Conservation (phyloP, 192 early-diverging fungal species). For the Coemansia sp. region DNA sequence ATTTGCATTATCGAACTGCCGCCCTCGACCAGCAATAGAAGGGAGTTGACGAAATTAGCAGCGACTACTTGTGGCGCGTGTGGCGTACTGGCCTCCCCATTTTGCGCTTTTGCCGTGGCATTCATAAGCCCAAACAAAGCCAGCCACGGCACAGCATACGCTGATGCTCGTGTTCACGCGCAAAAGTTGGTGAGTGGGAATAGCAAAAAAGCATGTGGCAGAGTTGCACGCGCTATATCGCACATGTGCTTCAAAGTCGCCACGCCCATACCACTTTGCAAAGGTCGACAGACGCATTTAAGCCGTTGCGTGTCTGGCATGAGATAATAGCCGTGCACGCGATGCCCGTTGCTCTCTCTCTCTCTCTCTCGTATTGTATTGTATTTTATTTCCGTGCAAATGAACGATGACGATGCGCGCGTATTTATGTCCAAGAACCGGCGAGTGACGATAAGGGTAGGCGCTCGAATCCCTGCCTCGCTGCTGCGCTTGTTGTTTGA, state of each 20-base stretch:
- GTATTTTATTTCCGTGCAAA: not conserved
- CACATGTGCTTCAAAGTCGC: no score
- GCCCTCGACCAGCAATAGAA: not conserved
- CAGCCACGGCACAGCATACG: no score
- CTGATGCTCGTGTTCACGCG: no score
- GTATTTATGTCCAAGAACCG: slow-evolving; percentile 28
- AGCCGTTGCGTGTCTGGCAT: no score
- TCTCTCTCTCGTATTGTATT: not conserved
- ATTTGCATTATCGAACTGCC: not conserved
- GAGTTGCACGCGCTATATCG: no score
- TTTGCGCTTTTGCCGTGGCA: not conserved
- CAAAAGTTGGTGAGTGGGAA: no score
- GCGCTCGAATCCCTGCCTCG: slow-evolving; percentile 22
- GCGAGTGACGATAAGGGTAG: slow-evolving; percentile 3
- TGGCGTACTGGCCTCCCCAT: slow-evolving; percentile 2
- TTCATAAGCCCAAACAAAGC: not conserved
- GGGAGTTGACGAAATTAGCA: not conserved
- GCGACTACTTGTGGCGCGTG: slow-evolving; percentile 8
- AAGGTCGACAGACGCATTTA: not conserved
- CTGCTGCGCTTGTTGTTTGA: slow-evolving; percentile 36
- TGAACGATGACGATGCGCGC: slow-evolving; percentile 3
- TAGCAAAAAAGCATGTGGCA: no score
- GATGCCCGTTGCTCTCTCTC: no score
- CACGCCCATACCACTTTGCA: not conserved
- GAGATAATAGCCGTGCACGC: no score